Percentiles rank a stretch among this genome's conserved stretches.
These are phyloP conservation scores for Penicillium rolfsii DNA, from an alignment of 2,329 filamentous ascomycete species.

Conservation along the genomic window DNA sequence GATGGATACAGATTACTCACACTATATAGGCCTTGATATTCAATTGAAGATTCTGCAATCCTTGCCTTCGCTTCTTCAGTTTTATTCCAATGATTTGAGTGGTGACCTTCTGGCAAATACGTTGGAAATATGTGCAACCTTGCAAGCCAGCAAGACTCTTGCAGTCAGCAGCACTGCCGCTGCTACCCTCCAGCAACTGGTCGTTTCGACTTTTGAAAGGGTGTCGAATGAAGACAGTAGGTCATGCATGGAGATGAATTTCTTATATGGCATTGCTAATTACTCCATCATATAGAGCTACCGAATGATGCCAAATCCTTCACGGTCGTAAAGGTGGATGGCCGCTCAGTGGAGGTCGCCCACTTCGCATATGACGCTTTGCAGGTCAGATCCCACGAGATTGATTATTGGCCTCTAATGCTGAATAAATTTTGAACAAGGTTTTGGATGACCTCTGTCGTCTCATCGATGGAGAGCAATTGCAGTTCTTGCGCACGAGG, in stretches of 20 bases:
- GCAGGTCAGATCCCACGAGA: not conserved
- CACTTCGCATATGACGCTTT: slow-evolving; percentile 84
- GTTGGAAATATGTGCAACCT: slow-evolving; percentile 85
- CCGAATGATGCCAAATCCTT: slow-evolving; percentile 58
- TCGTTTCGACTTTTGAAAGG: slow-evolving; percentile 92
- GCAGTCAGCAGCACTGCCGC: slow-evolving; percentile 95
- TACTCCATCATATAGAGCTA: slow-evolving; percentile 10
- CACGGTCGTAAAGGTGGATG: slow-evolving; percentile 68
- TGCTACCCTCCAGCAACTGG: slow-evolving; percentile 92
- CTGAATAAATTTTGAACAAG: slow-evolving; percentile 40
- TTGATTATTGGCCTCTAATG: not conserved
- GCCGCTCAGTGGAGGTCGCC: slow-evolving; percentile 67
- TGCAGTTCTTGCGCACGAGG: slow-evolving; percentile 79
- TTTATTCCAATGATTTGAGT: slow-evolving; percentile 80
- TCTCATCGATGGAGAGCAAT: slow-evolving; percentile 79
- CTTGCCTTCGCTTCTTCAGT: slow-evolving; percentile 83
- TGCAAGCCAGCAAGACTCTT: slow-evolving; percentile 88
- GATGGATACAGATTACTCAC: slow-evolving; percentile 26
- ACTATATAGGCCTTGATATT: slow-evolving; percentile 69
- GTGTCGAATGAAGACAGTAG: slow-evolving; percentile 78
- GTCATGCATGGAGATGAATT: slow-evolving; percentile 33
- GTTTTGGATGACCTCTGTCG: slow-evolving; percentile 90
- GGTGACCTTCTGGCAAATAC: slow-evolving; percentile 80
- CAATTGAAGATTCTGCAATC: slow-evolving; percentile 96
- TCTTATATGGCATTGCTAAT: no score